Evolutionary conservation across 345 rosid species (phyloP).

Genomic region (Salix exigua): DNA sequence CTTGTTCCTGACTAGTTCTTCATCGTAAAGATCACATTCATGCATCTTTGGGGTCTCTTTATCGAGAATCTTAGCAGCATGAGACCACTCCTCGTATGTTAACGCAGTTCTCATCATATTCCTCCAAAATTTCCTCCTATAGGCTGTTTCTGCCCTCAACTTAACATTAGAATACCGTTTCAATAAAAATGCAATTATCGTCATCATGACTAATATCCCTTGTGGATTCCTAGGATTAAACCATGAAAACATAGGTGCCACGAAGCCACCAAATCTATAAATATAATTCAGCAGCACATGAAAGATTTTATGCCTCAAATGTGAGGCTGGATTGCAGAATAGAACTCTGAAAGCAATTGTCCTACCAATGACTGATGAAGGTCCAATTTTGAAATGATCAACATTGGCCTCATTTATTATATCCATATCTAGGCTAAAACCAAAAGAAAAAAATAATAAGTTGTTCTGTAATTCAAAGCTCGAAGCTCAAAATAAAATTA

Average conservation of each 20-base stretch:
- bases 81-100: constrained; percentile 98
- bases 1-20: constrained; percentile 82
- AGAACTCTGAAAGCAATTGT: constrained; percentile 81
- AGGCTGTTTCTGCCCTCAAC: constrained; percentile 87
- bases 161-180: constrained; percentile 84
- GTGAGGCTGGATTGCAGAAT: constrained; percentile 70
- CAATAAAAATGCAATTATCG: constrained; percentile 73
- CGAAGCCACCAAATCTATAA: constrained; percentile 36
- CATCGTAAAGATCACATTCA: constrained; percentile 77
- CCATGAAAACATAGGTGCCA: constrained; percentile 66
- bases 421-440: constrained; percentile 49
- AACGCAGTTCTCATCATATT: constrained; percentile 85
- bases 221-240: constrained; percentile 93
- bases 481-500: neutral
- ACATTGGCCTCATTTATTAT: constrained; percentile 84
- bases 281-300: constrained; percentile 38
- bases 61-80: constrained; percentile 96
- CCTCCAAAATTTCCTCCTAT: constrained; percentile 97
- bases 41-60: constrained; percentile 75
- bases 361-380: constrained; percentile 74
- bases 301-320: constrained; percentile 51
- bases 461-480: neutral
- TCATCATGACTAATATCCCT: constrained; percentile 89
- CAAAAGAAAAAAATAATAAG: neutral
- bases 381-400: constrained; percentile 83